Conservation (phyloP, 2,329 filamentous ascomycete genomes). For the Mollisia scopiformis region DNA sequence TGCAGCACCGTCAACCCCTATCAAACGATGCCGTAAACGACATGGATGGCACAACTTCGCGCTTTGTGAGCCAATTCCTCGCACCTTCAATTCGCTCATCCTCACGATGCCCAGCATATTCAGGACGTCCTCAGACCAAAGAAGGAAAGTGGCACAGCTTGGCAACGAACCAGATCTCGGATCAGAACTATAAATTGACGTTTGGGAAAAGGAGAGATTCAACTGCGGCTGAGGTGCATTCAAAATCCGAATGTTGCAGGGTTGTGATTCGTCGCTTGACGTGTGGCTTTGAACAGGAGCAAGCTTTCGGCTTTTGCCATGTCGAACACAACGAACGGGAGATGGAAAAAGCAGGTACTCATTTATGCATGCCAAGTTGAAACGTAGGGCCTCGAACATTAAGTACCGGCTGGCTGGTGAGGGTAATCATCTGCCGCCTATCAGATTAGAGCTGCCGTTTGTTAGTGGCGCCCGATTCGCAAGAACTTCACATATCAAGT, state of each 20-base stretch:
- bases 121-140: neutral
- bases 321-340: neutral
- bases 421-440: neutral
- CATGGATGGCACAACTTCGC: neutral
- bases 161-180: neutral
- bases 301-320: conserved; percentile 5
- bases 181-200: neutral
- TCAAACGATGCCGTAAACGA: neutral
- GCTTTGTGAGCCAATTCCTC: neutral
- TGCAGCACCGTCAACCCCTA: neutral
- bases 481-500: neutral
- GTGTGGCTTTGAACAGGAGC: conserved; percentile 1
- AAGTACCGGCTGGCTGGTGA: neutral
- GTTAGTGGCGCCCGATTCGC: neutral
- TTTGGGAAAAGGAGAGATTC: neutral
- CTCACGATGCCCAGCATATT: neutral
- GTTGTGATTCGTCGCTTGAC: conserved; percentile 9
- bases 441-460: neutral
- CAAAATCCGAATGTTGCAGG: conserved; percentile 12
- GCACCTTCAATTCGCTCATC: neutral
- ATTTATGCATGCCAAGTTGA: neutral
- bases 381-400: neutral
- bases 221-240: neutral
- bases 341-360: neutral
- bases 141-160: neutral